Evolutionary conservation across 208 protist genomes (phyloP).

Genomic region (Angomonas ambiguus): DNA sequence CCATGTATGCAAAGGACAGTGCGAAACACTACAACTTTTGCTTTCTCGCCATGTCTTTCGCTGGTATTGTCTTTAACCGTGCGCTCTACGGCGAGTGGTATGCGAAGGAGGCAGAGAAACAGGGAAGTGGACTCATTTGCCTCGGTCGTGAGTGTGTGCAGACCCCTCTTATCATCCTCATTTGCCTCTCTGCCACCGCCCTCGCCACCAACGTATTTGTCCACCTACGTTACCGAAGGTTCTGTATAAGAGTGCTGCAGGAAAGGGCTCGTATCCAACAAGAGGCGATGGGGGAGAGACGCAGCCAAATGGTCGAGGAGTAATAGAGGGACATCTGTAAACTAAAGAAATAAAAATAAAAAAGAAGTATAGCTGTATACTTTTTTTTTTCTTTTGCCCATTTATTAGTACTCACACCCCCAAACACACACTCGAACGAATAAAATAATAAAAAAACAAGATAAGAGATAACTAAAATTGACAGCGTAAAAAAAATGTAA

Average conservation of each 20-base stretch:
- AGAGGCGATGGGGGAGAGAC: too few species aligned
- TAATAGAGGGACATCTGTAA: too few species aligned
- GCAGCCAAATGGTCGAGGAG: too few species aligned
- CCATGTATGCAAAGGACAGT: slow-evolving; percentile 57
- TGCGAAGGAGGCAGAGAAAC: not conserved
- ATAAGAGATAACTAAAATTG: too few species aligned
- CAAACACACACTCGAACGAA: too few species aligned
- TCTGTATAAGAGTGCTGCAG: slow-evolving; percentile 26
- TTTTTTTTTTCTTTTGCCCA: not conserved
- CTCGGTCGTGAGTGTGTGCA: slow-evolving; percentile 8
- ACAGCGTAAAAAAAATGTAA: too few species aligned
- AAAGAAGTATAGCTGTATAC: not conserved
- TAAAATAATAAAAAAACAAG: too few species aligned
- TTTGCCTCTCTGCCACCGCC: slow-evolving; percentile 13
- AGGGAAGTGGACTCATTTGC: not conserved
- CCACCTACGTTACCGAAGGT: slow-evolving; percentile 33
- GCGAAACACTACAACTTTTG: slow-evolving; percentile 75
- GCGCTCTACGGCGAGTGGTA: slow-evolving; percentile 59
- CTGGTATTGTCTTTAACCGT: slow-evolving; percentile 46
- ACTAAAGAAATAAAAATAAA: not conserved
- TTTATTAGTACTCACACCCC: not conserved
- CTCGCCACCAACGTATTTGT: slow-evolving; percentile 28
- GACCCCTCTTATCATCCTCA: slow-evolving; percentile 1
- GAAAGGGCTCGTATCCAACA: slow-evolving; percentile 20
- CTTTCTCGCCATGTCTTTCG: slow-evolving; percentile 24